Evolutionary conservation across 768 basidiomycete genomes (phyloP), one percentile per base, ranked within the genome.

Genomic region (Boletus coccyginus): DNA sequence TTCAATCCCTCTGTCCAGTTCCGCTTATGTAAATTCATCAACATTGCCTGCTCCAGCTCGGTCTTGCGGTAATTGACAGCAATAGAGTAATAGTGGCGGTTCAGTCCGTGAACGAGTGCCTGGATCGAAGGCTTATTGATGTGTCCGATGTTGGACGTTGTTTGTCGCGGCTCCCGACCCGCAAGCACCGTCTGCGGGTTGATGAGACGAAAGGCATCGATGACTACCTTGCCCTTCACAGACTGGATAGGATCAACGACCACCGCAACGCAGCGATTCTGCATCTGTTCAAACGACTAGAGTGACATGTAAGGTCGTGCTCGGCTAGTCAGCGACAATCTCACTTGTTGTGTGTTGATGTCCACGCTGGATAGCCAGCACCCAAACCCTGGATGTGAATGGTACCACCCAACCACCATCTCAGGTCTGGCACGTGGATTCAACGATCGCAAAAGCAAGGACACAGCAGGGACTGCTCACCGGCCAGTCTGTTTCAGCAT

Each of bases 111-210:
- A 60, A 99, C 97, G 62, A 98, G 84, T 48, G 94, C 94, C 74
- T 98, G 97, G 68, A 99, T 98, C 55, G 91, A 92, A n/a, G 97
- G 97, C 73, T 98, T 98, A 73, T 98, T 96, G 74, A 99, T 91
- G 68, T 98, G 95, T 3, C 97, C 97, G 59, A 98, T 95, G 68
- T 99, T 99, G 45, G 92, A 94, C 16, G 97, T 99, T 52, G 94
- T 96, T 73, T 98, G 97, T 27, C 97, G 84, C 12, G 94, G 92
- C 75, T 99, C 97, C 53, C 92, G 88, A 49, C 97, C 97, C 55
- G 89, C 80, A 59, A 97, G 86, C 58, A 98, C 87, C 44, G 87
- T 81, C 65, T 92, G 86, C 19, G 95, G 94, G 70, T 90, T 91
- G 75, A 99, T 98, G 44, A 94, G 87, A 56, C 97, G 88, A 81